Evolutionary conservation across 164 flowering plant genomes (phyloP).

Genomic region (Nymphaea colorata): DNA sequence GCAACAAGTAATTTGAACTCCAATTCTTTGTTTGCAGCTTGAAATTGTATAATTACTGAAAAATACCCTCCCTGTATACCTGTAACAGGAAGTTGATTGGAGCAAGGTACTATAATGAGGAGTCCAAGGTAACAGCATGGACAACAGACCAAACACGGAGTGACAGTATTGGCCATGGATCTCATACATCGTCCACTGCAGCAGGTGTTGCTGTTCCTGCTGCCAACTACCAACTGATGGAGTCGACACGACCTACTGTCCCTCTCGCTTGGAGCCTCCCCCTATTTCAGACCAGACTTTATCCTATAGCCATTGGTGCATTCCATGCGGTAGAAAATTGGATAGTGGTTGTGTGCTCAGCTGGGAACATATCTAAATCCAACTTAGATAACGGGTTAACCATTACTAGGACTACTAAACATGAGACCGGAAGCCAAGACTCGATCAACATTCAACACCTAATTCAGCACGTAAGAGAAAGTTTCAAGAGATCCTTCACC

Average conservation of each 20-base stretch:
- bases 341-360: conserved; percentile 65
- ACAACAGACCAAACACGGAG: conserved; percentile 16
- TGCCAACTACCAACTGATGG: conserved; percentile 68
- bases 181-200: conserved; percentile 28
- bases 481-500: too few species aligned
- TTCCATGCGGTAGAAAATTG: conserved; percentile 70
- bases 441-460: too few species aligned
- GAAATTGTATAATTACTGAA: neutral
- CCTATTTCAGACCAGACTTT: conserved; percentile 16
- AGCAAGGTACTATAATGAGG: conserved; percentile 31
- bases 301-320: conserved; percentile 70
- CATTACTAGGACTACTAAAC: too few species aligned
- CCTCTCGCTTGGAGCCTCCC: conserved; percentile 38
- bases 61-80: too few species aligned
- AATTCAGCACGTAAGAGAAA: too few species aligned
- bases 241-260: conserved; percentile 60
- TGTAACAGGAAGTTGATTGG: conserved; percentile 45
- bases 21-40: neutral
- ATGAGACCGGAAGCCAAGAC: too few species aligned
- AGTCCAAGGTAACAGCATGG: neutral
- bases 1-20: conserved; percentile 30
- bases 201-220: conserved; percentile 19
- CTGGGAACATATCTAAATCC: conserved; percentile 17
- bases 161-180: conserved; percentile 30
- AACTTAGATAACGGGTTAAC: too few species aligned